These are phyloP conservation scores for Podospora pseudoanserina DNA, from an alignment of 495 filamentous ascomycete species.

Conservation along the genomic window DNA sequence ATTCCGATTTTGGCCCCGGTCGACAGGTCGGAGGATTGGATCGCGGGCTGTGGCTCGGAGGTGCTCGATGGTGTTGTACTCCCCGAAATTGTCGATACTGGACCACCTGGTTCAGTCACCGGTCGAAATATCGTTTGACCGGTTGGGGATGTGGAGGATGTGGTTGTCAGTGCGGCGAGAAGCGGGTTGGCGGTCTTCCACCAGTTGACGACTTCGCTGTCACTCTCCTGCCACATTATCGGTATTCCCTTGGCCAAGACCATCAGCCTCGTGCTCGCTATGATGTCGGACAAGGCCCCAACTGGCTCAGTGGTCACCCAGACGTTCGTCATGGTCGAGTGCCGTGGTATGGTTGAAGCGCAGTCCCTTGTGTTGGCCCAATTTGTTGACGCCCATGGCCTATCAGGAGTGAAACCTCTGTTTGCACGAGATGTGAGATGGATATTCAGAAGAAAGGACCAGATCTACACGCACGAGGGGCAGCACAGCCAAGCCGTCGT, in stretches of 20 bases:
- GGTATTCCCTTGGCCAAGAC: slow-evolving; percentile 1
- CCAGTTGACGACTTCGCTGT: neutral
- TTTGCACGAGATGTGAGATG: neutral
- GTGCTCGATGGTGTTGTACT: neutral
- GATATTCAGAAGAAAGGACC: neutral
- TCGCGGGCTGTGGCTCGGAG: neutral
- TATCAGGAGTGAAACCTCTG: neutral
- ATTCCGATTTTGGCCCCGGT: neutral
- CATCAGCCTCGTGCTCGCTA: neutral
- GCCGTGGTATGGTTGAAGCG: neutral
- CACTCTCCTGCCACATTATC: slow-evolving; percentile 5
- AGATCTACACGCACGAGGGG: slow-evolving; percentile 4
- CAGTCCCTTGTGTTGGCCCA: neutral
- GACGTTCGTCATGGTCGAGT: neutral
- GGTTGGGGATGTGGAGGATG: neutral
- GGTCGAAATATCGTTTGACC: neutral
- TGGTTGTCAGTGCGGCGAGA: neutral
- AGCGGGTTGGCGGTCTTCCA: neutral
- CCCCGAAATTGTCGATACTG: neutral
- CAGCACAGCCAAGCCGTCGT: slow-evolving; percentile 14
- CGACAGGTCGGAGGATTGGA: neutral
- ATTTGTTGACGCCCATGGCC: neutral
- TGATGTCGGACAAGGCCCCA: neutral
- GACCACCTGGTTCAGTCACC: neutral
- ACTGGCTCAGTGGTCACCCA: neutral